Percentiles rank a stretch among this genome's conserved stretches.
Conservation (phyloP, 139 green algal species). For the Picochlorum sp. region DNA sequence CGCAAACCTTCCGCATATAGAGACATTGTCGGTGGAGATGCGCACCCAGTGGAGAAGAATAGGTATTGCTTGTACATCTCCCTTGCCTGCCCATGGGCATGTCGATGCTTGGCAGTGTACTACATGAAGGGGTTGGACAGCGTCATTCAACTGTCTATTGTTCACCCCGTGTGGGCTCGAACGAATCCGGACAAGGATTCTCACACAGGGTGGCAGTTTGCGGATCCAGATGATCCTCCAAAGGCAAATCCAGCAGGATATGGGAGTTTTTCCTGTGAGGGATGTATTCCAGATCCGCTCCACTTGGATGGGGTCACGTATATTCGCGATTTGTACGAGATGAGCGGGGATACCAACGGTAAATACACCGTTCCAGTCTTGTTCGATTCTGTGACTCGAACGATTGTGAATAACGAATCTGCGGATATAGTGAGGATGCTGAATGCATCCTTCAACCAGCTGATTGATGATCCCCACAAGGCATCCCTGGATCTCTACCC, state of each 20-base stretch:
- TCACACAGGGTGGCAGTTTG: constrained; percentile 84
- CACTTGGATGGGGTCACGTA: constrained; percentile 53
- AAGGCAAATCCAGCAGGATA: constrained; percentile 5
- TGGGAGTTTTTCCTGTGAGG: constrained; percentile 2
- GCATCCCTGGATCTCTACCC: constrained; percentile 71
- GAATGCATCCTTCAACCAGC: constrained; percentile 78
- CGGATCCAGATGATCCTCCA: constrained; percentile 41
- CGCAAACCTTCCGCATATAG: constrained; percentile 30
- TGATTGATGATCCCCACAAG: constrained; percentile 47
- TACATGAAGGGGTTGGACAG: constrained; percentile 77
- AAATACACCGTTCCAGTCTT: constrained; percentile 89
- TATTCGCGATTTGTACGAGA: constrained; percentile 79
- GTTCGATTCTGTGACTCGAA: constrained; percentile 82
- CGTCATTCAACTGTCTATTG: constrained; percentile 70
- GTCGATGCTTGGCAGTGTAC: constrained; percentile 50
- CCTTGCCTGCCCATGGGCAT: constrained; percentile 91
- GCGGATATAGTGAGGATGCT: constrained; percentile 88
- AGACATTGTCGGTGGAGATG: constrained; percentile 35
- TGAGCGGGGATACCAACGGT: constrained; percentile 48
- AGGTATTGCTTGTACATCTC: constrained; percentile 96
- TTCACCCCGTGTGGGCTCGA: constrained; percentile 77
- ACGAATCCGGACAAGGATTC: constrained; percentile 72
- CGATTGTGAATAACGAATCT: constrained; percentile 96
- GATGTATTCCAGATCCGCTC: constrained; percentile 61
- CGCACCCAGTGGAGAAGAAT: constrained; percentile 48